Base-by-base conservation (phyloP, 257 asterid species). In the Plantago elongata region DNA sequence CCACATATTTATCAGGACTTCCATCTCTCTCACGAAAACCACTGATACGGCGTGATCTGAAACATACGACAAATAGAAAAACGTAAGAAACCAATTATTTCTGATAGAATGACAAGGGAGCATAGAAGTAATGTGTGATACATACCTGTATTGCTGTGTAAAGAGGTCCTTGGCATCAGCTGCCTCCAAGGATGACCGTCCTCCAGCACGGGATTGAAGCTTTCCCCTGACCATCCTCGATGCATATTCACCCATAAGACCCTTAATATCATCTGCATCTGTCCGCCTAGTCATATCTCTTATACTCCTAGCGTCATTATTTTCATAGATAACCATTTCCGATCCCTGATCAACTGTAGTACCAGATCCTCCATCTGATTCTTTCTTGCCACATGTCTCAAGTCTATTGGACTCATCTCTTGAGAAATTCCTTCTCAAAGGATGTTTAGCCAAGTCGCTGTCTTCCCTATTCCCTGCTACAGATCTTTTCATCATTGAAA, bases 321-420 rank as follows among this genome's bases (percentile, higher is more conserved):
- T 69, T 64, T 76, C 78, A 57, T 74, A 78, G 9, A 64, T 54
- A 54, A 52, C 51, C 66, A 69, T 57, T 71, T 66, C 84, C 67
- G 68, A 13, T 4, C 74, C 47, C 66, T 76, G 73, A 63, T 76
- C 88, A 55, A 73, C 74, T 14, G 83, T 76, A 57, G 83, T 63
- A 11, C 84, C 82, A 57, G 88, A 82, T 63, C 84, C 89, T 22
- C 80, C 82, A 72, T 73, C 77, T 18, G 85, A 79, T 63, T 17
- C 77, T 48, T 67, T 85, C 65, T 77, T 78, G 27, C 76, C 86
- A 17, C 70, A 67, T 8, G 38, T 58, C 55, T 64, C 84, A 29
- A 60, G 71, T 59, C 27, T 69, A 62, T 62, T 75, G 1, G 62
- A 54, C 69, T 74, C 80, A 18, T 68, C 79, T 54, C 72, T 71